These are phyloP conservation scores for Salix exigua DNA, from an alignment of 345 rosid genomes.

Conservation along the genomic window DNA sequence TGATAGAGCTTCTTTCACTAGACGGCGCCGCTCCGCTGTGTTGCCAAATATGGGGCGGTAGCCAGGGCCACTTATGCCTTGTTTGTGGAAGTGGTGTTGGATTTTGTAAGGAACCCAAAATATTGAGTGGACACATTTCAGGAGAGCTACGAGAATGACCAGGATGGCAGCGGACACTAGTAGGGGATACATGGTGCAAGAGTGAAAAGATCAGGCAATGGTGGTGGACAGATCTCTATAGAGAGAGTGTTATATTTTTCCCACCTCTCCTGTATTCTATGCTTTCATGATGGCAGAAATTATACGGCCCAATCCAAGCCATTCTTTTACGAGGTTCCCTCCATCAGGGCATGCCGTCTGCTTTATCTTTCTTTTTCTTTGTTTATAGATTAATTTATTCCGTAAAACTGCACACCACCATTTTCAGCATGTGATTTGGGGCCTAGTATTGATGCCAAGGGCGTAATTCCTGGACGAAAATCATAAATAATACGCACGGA, in stretches of 20 bases:
- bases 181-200: background rate
- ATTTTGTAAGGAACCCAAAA: slow-evolving; percentile 56
- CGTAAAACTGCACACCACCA: background rate
- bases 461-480: background rate
- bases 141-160: slow-evolving; percentile 7
- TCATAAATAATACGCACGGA: background rate
- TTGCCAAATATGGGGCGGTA: slow-evolving; percentile 60
- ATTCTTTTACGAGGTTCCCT: background rate
- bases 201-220: background rate
- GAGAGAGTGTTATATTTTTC: background rate
- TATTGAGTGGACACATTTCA: slow-evolving; percentile 30
- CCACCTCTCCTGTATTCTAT: too few relatives aligned
- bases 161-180: background rate
- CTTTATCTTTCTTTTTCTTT: background rate
- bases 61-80: slow-evolving; percentile 51
- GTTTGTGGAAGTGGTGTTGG: slow-evolving; percentile 53
- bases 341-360: too few relatives aligned
- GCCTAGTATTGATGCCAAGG: background rate
- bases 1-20: slow-evolving; percentile 29
- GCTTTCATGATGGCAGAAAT: too few relatives aligned
- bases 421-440: background rate
- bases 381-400: background rate
- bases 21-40: slow-evolving; percentile 44
- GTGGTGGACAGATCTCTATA: background rate
- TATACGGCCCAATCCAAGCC: background rate